phyloP scores from a whole-genome alignment of 352 stramenopile genomes.

The Achlya hypogyna region DNA sequence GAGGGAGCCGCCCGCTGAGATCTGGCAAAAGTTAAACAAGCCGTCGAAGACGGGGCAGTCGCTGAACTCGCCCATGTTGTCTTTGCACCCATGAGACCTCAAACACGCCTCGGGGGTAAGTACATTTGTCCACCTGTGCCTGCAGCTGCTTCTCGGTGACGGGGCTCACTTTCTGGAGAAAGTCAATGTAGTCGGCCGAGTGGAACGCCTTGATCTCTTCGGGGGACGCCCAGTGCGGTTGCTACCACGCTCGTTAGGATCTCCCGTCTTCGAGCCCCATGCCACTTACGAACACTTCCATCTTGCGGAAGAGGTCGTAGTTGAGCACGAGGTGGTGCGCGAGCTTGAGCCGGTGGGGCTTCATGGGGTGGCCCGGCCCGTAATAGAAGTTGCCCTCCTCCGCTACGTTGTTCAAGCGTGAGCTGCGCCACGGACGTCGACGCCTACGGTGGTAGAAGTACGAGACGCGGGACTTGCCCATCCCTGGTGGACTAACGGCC shows the following conservation, averaged over 20 bases:
- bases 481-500: background rate
- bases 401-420: conserved; percentile 31
- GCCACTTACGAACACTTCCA: conserved; percentile 94
- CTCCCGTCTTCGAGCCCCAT: background rate
- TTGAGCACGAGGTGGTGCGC: conserved; percentile 97
- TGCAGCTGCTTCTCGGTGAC: conserved; percentile 87
- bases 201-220: conserved; percentile 97
- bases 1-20: conserved; percentile 95
- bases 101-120: background rate
- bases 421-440: background rate
- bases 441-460: conserved; percentile 83
- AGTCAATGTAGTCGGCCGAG: conserved; percentile 97
- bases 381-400: conserved; percentile 98
- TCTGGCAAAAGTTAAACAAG: conserved; percentile 97
- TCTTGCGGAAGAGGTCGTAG: conserved; percentile 98
- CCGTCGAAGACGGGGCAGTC: conserved; percentile 99
- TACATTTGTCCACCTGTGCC: conserved; percentile 69
- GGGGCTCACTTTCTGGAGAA: conserved; percentile 92
- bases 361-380: conserved; percentile 95
- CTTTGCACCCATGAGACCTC: conserved; percentile 31
- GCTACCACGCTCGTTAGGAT: conserved; percentile 25
- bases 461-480: conserved; percentile 61
- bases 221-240: conserved; percentile 66
- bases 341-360: conserved; percentile 95
- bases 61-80: conserved; percentile 94